Evolutionary conservation across 179 eudicot genomes (phyloP), one percentile per base, ranked within the genome.

Genomic region (Camellia oleifera): DNA sequence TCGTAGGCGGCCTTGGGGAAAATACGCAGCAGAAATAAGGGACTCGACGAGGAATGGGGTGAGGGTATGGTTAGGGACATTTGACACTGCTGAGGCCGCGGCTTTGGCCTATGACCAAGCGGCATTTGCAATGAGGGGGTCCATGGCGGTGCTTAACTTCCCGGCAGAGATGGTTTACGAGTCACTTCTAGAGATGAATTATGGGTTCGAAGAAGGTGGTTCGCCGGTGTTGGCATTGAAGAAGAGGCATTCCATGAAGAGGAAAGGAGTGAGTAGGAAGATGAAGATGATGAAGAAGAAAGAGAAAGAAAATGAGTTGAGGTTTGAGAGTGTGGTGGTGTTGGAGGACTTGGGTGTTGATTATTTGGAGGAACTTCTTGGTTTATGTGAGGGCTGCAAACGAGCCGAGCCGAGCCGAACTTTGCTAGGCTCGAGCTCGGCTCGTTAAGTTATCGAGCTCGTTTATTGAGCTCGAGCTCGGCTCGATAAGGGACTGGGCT

Each of bases 51-150:
- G 82, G 72, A 73, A 73, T 14, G 54, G 78, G 0, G 66, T 72
- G 7, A 80, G 82, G 64, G 82, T 80, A 10, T 80, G 82, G 82
- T 23, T 80, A 56, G 82, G 82, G 13, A 80, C 82, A 3, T 80
- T 80, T 17, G 78, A 73, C 60, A 80, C 78, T 6, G 78, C 82
- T 5, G 66, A 80, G 67, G 82, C 66, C 45, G 82, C 78, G 0
- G 82, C 82, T 20, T 52, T 80, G 61, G 82, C 78, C 7, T 80
- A 80, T 26, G 82, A 80, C 67, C 82, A 80, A 18, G 82, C 78
- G 2, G 82, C 82, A 4, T 80, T 74, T 66, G 78, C 78, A 9
- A 53, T 80, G 78, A 69, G 82, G 7, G 82, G 82, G 32, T 74
- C 78, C 7, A 17, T 56, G 12, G 78, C 82, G 1, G 74, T 74